Evolutionary conservation across 2,329 filamentous ascomycete genomes (phyloP).

Genomic region (Alternaria triticina): DNA sequence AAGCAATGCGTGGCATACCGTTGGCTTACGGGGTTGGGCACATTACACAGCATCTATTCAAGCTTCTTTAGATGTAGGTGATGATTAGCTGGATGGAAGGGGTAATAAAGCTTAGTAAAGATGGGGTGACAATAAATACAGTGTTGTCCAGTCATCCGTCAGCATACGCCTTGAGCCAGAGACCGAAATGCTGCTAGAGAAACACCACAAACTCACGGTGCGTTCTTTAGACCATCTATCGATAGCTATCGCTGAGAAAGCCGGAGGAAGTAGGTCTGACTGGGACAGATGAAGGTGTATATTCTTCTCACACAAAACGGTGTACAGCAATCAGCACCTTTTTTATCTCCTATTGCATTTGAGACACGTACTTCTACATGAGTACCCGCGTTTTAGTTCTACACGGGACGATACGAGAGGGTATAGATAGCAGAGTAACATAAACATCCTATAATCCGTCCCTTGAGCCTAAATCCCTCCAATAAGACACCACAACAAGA

Average conservation of each 20-base stretch:
- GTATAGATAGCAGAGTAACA: neutral
- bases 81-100: neutral
- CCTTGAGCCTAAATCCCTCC: neutral
- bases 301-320: neutral
- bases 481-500: neutral
- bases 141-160: neutral
- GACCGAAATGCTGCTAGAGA: neutral
- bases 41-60: neutral
- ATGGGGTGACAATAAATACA: neutral
- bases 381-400: neutral
- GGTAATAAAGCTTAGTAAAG: neutral
- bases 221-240: neutral
- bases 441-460: neutral
- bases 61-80: neutral
- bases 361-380: neutral
- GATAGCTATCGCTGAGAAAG: neutral
- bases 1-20: neutral
- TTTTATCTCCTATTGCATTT: neutral
- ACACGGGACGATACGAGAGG: neutral
- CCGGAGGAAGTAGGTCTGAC: neutral
- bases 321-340: neutral
- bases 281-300: fast-evolving
- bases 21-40: neutral
- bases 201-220: neutral
- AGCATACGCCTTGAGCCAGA: neutral